phyloP scores from a whole-genome alignment of 768 basidiomycete genomes.

The Pholiota molesta region DNA sequence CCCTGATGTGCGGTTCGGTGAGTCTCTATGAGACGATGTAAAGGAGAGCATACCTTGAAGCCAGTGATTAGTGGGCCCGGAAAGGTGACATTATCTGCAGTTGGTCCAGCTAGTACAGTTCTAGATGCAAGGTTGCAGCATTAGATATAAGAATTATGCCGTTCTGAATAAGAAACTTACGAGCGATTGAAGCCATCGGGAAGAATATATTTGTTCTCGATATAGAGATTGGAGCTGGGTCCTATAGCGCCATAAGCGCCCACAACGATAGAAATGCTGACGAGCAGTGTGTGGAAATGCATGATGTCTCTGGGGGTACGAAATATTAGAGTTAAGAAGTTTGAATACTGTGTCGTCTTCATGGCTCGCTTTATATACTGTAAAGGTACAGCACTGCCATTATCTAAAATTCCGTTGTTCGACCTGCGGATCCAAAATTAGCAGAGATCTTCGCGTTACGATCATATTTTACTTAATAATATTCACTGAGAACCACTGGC shows the following conservation, averaged over 20 bases:
- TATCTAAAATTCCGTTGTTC: too few relatives aligned
- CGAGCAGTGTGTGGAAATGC: background rate
- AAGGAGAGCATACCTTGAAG: conserved; percentile 19
- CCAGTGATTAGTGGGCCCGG: conserved; percentile 31
- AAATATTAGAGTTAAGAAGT: background rate
- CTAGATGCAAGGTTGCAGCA: conserved; percentile 9
- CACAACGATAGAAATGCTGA: conserved; percentile 7
- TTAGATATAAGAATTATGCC: background rate
- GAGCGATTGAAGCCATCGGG: conserved; percentile 54
- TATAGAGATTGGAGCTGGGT: conserved; percentile 35
- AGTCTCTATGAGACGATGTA: background rate
- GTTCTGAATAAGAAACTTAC: conserved; percentile 10
- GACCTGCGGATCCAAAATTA: too few relatives aligned
- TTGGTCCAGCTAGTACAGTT: conserved; percentile 26
- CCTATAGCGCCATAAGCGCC: conserved; percentile 15
- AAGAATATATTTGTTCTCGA: conserved; percentile 46
- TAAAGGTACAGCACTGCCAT: background rate
- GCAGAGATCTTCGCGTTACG: too few relatives aligned
- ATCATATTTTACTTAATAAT: too few relatives aligned
- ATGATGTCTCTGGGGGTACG: background rate
- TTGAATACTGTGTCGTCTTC: background rate
- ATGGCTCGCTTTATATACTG: background rate
- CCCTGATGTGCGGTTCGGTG: conserved; percentile 18
- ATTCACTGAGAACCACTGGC: too few relatives aligned
- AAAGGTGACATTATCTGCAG: conserved; percentile 17